These are phyloP conservation scores for Firmiana major DNA, from an alignment of 345 rosid species.

Conservation along the genomic window DNA sequence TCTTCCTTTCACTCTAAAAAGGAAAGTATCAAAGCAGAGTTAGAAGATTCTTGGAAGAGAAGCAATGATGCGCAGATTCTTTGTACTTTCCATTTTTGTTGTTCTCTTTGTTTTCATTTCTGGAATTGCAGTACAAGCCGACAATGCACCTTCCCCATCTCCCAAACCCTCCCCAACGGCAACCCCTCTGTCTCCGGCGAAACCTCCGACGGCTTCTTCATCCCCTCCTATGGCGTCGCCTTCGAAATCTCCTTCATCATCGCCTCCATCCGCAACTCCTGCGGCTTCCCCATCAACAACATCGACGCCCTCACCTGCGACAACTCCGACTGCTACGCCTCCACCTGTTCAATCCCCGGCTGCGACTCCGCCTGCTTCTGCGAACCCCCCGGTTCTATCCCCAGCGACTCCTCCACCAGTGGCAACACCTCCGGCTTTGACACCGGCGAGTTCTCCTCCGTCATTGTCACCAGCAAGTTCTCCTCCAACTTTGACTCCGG, in stretches of 20 bases:
- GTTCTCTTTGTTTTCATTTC: conserved; percentile 16
- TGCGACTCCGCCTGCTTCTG: conserved; percentile 1
- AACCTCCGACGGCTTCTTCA: conserved; percentile 16
- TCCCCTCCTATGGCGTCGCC: conserved; percentile 15
- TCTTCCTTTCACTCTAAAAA: neutral
- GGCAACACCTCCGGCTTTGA: neutral
- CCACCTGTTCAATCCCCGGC: conserved; percentile 17
- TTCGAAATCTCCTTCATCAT: conserved; percentile 9
- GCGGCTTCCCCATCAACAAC: conserved; percentile 4
- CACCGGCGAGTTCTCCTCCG: conserved; percentile 11
- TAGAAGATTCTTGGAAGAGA: neutral
- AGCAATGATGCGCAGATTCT: conserved; percentile 13
- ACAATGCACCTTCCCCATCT: conserved; percentile 37
- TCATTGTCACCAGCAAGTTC: conserved; percentile 8
- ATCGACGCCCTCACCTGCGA: neutral
- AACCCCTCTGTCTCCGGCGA: conserved; percentile 21
- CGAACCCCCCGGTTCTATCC: conserved; percentile 19
- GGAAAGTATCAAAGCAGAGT: neutral
- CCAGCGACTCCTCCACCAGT: conserved; percentile 13
- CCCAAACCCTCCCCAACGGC: conserved; percentile 20
- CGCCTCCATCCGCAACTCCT: conserved; percentile 13
- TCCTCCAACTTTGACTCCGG: conserved; percentile 28
- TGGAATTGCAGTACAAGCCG: conserved; percentile 29
- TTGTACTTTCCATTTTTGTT: conserved; percentile 19
- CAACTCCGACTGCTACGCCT: conserved; percentile 15